A percentile compares a stretch with the other conserved stretches of the same genome.
These are phyloP conservation scores for Tetradesmus obliquus DNA, from an alignment of 139 green algal species.

Conservation along the genomic window DNA sequence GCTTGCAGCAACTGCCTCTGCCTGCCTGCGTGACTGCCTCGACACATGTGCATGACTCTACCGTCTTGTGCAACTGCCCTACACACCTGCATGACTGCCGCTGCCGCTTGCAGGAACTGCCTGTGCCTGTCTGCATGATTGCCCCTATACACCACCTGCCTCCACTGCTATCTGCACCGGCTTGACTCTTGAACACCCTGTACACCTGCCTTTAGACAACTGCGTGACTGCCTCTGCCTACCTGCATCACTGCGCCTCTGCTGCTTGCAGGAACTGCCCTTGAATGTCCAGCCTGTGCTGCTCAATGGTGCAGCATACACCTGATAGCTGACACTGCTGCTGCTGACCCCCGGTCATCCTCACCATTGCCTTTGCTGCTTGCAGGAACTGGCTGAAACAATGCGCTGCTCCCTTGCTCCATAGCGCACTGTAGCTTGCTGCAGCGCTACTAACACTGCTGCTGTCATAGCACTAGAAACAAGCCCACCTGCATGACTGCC, in stretches of 20 bases:
- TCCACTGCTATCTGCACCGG: too few species aligned
- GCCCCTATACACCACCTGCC: too few species aligned
- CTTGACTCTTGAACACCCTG: too few species aligned
- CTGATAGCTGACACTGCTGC: background rate
- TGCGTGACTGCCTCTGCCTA: too few species aligned
- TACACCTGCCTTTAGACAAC: too few species aligned
- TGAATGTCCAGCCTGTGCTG: slow-evolving; percentile 77
- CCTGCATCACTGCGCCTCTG: too few species aligned
- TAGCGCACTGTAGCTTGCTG: too few species aligned
- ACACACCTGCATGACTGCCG: slow-evolving; percentile 73
- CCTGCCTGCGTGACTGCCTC: background rate
- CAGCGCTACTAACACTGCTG: background rate
- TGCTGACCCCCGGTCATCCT: background rate
- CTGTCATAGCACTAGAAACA: background rate
- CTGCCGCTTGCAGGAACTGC: slow-evolving; percentile 79
- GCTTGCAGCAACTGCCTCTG: background rate
- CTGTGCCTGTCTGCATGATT: too few species aligned
- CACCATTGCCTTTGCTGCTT: slow-evolving; percentile 45
- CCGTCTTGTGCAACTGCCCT: background rate
- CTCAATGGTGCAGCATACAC: slow-evolving; percentile 76
- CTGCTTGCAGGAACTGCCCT: background rate
- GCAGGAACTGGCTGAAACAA: background rate
- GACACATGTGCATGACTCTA: too few species aligned
- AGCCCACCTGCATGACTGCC: slow-evolving; percentile 70
- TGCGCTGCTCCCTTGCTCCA: too few species aligned